Base-by-base conservation (phyloP, 257 asterid species). In the Solanum stenotomum region DNA sequence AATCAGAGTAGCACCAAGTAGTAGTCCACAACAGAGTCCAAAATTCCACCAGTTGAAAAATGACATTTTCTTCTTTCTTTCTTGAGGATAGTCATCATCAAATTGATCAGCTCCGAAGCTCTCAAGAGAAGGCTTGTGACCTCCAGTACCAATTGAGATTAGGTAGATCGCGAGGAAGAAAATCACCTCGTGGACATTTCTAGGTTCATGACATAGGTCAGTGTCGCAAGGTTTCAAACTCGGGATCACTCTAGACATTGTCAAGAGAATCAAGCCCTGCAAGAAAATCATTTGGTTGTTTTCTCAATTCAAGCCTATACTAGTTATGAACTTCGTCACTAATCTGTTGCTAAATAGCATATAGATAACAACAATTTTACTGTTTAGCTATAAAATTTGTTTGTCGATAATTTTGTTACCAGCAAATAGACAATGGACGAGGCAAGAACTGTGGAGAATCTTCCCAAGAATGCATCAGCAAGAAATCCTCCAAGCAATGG, bases 31-130 rank as follows among this genome's bases (percentile, higher is more conserved):
- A 12, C 93, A 95, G 22, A 94, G 91, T 3, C 98, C 98, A 34
- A 92, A 89, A 90, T 95, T 94, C 98, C 98, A 95, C 98, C 97
- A 94, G 89, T 95, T 95, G 95, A 95, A 95, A 91, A 95, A 94
- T 10, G 97, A 94, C 61, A 94, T 90, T 88, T 94, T 95, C 1
- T 92, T 93, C 68, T 40, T 89, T 87, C 91, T 92, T 86, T 93
- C 94, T 4, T 38, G 42, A 0, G 97, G 93, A 72, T 68, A 7
- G 8, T 87, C 90, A 10, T 94, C 97, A 84, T 94, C 93, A 18
- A 95, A 95, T 63, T 95, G 98, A 85, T 95, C 98, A 2, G 98
- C 98, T 10, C 96, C 97, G 13, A 95, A 94, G 8, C 97, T 93
- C 63, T 94, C 97, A 1, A 94, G 95, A 71, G 97, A 95, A 11